Evolutionary conservation across 805 yeast genomes (phyloP).

Genomic region (Hanseniaspora occidentalis): DNA sequence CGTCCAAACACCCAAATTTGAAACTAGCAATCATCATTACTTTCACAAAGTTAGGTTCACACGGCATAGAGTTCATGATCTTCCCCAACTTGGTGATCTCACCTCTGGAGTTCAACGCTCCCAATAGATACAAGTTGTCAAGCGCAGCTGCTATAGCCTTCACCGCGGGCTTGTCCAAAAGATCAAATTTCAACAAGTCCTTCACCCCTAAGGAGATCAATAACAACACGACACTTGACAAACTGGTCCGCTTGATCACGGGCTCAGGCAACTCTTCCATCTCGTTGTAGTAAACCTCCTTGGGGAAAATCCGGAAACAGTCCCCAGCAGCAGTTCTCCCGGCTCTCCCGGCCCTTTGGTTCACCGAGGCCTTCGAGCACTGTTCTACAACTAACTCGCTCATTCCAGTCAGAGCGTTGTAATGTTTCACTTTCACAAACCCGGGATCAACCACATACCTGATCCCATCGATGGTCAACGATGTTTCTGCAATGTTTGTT

Average conservation of each 20-base stretch:
- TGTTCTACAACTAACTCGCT: slow-evolving; percentile 78
- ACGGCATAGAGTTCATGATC: slow-evolving; percentile 83
- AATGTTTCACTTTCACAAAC: slow-evolving; percentile 82
- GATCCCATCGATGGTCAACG: slow-evolving; percentile 92
- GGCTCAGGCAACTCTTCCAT: slow-evolving; percentile 74
- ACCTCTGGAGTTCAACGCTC: slow-evolving; percentile 76
- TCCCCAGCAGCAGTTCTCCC: slow-evolving; percentile 97
- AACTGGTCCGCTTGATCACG: slow-evolving; percentile 78
- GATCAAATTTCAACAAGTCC: slow-evolving; percentile 72
- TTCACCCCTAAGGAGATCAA: slow-evolving; percentile 72
- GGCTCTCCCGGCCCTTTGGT: slow-evolving; percentile 95
- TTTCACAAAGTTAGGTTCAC: slow-evolving; percentile 82
- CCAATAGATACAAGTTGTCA: slow-evolving; percentile 72
- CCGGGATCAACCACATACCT: slow-evolving; percentile 93
- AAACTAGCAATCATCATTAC: slow-evolving; percentile 52
- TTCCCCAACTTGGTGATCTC: slow-evolving; percentile 65
- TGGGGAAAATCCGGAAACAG: slow-evolving; percentile 81
- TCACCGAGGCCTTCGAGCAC: slow-evolving; percentile 90
- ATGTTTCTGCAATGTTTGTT: slow-evolving; percentile 95
- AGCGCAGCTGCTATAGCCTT: slow-evolving; percentile 62
- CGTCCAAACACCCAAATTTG: slow-evolving; percentile 44
- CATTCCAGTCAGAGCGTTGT: slow-evolving; percentile 79
- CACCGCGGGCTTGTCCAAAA: slow-evolving; percentile 80
- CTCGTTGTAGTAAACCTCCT: slow-evolving; percentile 55
- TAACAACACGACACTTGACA: slow-evolving; percentile 63